phyloP scores from a whole-genome alignment of 2,329 filamentous ascomycete species.

The Neopestalotiopsis rosae region DNA sequence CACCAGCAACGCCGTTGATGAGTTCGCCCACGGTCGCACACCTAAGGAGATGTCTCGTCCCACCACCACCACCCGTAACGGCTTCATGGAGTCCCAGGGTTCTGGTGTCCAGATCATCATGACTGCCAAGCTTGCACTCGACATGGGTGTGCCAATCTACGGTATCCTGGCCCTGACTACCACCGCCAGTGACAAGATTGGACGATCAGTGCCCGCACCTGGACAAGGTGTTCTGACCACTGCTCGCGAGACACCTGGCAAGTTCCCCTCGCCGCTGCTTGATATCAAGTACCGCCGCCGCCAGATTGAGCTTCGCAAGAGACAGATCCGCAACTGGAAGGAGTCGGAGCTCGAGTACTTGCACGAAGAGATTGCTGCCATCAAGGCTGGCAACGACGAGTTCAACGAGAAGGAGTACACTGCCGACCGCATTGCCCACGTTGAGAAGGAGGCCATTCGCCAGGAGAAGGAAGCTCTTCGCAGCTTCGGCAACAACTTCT shows the following conservation, averaged over 20 bases:
- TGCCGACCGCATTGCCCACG: slow-evolving; percentile 82
- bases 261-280: slow-evolving; percentile 92
- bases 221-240: slow-evolving; percentile 97
- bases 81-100: slow-evolving; percentile 99
- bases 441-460: slow-evolving; percentile 84
- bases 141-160: slow-evolving; percentile 99
- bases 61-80: slow-evolving; percentile 93
- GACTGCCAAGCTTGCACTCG: slow-evolving; percentile 92
- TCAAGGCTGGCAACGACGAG: slow-evolving; percentile 77
- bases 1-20: slow-evolving; percentile 96
- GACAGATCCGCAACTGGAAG: slow-evolving; percentile 95
- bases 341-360: slow-evolving; percentile 93
- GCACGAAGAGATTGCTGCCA: slow-evolving; percentile 88
- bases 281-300: slow-evolving; percentile 97
- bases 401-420: slow-evolving; percentile 87
- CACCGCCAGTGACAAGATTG: slow-evolving; percentile 98
- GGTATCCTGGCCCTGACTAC: slow-evolving; percentile 92
- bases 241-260: slow-evolving; percentile 87
- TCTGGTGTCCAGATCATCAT: slow-evolving; percentile 99
- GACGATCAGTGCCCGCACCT: slow-evolving; percentile 93
- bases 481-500: slow-evolving; percentile 98
- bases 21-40: slow-evolving; percentile 93
- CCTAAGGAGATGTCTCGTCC: slow-evolving; percentile 98
- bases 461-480: slow-evolving; percentile 93
- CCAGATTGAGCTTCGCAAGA: slow-evolving; percentile 92